Percentiles rank a stretch among this genome's conserved stretches.
Evolutionary conservation across 2,329 filamentous ascomycete species (phyloP).

Genomic region (Boeremia lycopersici): DNA sequence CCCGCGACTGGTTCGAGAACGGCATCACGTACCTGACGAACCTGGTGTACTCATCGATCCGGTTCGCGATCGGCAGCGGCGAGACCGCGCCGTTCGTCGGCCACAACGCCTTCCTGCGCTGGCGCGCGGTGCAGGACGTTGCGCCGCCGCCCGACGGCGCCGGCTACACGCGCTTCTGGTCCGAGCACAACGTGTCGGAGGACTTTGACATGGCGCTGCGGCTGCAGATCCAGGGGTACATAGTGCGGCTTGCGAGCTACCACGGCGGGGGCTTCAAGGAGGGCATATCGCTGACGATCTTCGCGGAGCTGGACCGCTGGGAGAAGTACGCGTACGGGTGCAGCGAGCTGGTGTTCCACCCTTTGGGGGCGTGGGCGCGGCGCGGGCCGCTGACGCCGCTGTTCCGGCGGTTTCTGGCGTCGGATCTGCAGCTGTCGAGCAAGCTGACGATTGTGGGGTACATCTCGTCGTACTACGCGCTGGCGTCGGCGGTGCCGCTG

Average conservation of each 20-base stretch:
- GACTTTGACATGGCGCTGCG: conserved; percentile 79
- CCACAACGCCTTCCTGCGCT: conserved; percentile 76
- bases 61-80: conserved; percentile 71
- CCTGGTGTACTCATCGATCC: conserved; percentile 75
- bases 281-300: conserved; percentile 74
- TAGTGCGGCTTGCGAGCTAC: conserved; percentile 72
- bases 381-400: conserved; percentile 69
- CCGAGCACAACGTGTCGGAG: conserved; percentile 75
- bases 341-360: conserved; percentile 75
- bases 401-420: conserved; percentile 65
- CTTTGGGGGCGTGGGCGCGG: conserved; percentile 65
- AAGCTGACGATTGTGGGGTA: conserved; percentile 76
- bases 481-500: conserved; percentile 69
- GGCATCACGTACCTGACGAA: conserved; percentile 81
- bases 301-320: conserved; percentile 74
- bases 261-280: conserved; percentile 74
- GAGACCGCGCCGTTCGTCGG: conserved; percentile 80
- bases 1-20: conserved; percentile 74
- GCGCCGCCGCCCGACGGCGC: conserved; percentile 49
- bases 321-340: conserved; percentile 74
- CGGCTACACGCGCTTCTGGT: conserved; percentile 72
- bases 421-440: conserved; percentile 67
- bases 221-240: conserved; percentile 71
- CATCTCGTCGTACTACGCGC: conserved; percentile 74
- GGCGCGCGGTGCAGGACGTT: conserved; percentile 67